A percentile compares a stretch with the other conserved stretches of the same genome.
phyloP scores from a whole-genome alignment of 116 monocot species.

The Trichopus zeylanicus region DNA sequence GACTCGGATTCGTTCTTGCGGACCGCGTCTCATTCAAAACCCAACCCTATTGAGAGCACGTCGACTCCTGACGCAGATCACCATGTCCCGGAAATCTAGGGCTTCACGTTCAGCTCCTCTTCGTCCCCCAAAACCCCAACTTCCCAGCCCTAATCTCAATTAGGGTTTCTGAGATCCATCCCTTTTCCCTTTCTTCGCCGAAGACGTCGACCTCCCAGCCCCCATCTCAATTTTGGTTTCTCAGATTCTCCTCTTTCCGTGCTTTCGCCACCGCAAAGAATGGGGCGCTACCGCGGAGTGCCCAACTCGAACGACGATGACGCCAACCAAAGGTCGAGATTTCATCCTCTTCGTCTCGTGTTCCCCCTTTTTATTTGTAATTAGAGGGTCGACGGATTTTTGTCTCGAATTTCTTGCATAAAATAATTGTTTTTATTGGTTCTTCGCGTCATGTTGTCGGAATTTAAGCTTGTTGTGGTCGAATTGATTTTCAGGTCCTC shows the following conservation, averaged over 20 bases:
- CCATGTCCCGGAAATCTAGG: too few species aligned
- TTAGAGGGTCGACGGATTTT: not conserved
- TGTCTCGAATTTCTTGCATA: not conserved
- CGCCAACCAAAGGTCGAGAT: slow-evolving; percentile 18
- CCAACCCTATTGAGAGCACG: too few species aligned
- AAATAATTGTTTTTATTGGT: too few species aligned
- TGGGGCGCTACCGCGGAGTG: slow-evolving; percentile 35
- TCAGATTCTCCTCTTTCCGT: not conserved
- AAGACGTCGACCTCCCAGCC: too few species aligned
- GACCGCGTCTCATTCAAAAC: too few species aligned
- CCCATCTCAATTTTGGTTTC: slow-evolving; percentile 5
- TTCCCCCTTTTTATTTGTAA: not conserved
- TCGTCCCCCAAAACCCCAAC: not conserved
- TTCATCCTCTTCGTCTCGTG: not conserved
- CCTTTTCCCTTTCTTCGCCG: not conserved
- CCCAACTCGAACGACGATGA: slow-evolving; percentile 30
- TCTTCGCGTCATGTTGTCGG: too few species aligned
- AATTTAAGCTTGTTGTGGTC: too few species aligned
- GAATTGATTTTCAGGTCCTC: too few species aligned
- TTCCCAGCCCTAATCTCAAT: not conserved
- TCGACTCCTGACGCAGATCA: too few species aligned
- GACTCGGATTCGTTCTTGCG: too few species aligned
- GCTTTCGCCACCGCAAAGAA: not conserved
- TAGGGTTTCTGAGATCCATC: not conserved
- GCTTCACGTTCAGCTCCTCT: not conserved